These are phyloP conservation scores for Colletotrichum sp. DNA, from an alignment of 2,329 filamentous ascomycete genomes.

Conservation along the genomic window DNA sequence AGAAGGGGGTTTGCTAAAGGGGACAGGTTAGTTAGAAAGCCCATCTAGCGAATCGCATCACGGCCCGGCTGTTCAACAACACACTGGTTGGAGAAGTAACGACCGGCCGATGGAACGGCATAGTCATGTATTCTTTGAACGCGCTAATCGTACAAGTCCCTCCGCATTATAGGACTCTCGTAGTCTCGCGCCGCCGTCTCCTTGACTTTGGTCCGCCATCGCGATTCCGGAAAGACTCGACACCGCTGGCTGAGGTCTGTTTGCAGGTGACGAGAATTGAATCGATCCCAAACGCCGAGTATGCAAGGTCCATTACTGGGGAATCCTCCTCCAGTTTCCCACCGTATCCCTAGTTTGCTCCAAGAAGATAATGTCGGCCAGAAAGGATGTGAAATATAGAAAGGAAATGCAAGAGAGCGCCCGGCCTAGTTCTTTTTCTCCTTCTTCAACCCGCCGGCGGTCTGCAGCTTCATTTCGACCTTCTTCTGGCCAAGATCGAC, in stretches of 20 bases:
- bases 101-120: background rate
- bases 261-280: background rate
- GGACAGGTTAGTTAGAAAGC: background rate
- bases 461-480: constrained; percentile 54
- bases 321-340: background rate
- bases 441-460: constrained; percentile 23
- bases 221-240: background rate
- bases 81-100: background rate
- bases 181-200: background rate
- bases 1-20: background rate
- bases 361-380: background rate
- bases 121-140: background rate
- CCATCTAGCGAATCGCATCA: background rate
- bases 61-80: background rate
- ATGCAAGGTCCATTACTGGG: constrained; percentile 16
- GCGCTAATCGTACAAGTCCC: constrained; percentile 6
- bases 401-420: background rate
- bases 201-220: background rate
- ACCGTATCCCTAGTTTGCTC: background rate
- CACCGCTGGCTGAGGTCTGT: background rate
- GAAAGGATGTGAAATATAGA: background rate
- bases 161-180: background rate
- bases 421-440: constrained; percentile 1
- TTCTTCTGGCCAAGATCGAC: constrained; percentile 75
- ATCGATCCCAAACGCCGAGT: constrained; percentile 16